phyloP scores from a whole-genome alignment of 1,284 basidiomycete species.

The Chalciporus piperatoides region DNA sequence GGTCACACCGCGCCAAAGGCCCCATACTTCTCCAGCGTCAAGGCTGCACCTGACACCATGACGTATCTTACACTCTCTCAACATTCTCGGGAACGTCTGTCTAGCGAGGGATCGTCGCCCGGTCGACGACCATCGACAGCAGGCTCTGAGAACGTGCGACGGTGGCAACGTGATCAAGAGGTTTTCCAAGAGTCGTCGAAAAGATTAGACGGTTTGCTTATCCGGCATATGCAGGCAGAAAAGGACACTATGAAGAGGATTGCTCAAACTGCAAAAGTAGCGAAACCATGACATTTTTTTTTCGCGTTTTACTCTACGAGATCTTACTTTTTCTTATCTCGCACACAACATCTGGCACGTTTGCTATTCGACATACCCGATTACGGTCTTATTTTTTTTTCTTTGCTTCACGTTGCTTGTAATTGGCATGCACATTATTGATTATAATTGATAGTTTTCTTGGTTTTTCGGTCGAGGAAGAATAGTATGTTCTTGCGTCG shows the following conservation, averaged over 20 bases:
- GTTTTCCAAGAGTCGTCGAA: slow-evolving; percentile 51
- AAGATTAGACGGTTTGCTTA: slow-evolving; percentile 68
- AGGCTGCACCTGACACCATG: slow-evolving; percentile 28
- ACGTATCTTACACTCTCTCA: slow-evolving; percentile 32
- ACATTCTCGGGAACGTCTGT: slow-evolving; percentile 31
- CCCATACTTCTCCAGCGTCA: slow-evolving; percentile 33
- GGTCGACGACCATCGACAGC: slow-evolving; percentile 29
- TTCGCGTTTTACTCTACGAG: slow-evolving; percentile 17
- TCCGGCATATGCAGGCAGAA: slow-evolving; percentile 71
- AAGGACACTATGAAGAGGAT: slow-evolving; percentile 70
- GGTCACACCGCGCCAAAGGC: slow-evolving; percentile 29
- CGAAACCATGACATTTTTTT: slow-evolving; percentile 25
- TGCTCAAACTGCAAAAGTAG: slow-evolving; percentile 41
- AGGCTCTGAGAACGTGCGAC: slow-evolving; percentile 29
- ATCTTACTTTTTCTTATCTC: slow-evolving; percentile 9
- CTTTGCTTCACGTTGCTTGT: slow-evolving; percentile 24
- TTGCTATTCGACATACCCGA: slow-evolving; percentile 23
- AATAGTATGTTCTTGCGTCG: background rate
- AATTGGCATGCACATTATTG: slow-evolving; percentile 26
- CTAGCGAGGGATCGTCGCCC: slow-evolving; percentile 4
- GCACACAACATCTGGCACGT: slow-evolving; percentile 13
- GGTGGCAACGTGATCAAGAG: slow-evolving; percentile 38
- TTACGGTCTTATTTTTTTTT: slow-evolving; percentile 15
- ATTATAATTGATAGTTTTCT: slow-evolving; percentile 18
- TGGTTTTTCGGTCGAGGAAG: slow-evolving; percentile 3